Evolutionary conservation across 257 asterid species (phyloP).

Genomic region (Pogostemon cablin): DNA sequence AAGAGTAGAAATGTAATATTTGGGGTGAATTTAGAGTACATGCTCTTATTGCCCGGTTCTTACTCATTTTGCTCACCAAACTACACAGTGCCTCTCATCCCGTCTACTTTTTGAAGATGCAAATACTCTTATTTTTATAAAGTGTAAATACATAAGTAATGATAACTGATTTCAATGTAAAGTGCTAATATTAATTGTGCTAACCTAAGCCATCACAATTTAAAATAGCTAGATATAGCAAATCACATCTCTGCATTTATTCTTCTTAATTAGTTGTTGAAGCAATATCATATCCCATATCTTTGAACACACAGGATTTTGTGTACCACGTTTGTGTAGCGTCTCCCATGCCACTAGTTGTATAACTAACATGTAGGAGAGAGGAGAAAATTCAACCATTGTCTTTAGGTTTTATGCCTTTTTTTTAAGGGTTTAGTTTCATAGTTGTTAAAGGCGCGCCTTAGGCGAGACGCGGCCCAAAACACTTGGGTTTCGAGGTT

Average conservation of each 20-base stretch:
- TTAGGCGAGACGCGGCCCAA: no score
- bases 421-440: no score
- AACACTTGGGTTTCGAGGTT: no score
- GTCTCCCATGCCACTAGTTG: no score
- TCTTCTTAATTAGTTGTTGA: background rate
- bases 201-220: background rate
- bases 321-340: no score
- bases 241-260: background rate
- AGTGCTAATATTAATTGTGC: background rate
- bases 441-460: no score
- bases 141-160: background rate
- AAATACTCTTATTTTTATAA: background rate
- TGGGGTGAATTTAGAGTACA: background rate
- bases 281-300: background rate
- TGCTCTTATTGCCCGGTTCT: background rate
- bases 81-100: background rate
- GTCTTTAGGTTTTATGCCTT: no score
- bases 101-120: background rate
- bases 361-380: no score
- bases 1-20: no score
- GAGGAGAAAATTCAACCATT: no score
- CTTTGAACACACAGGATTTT: constrained; percentile 4
- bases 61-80: background rate
- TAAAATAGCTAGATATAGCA: constrained; percentile 15
- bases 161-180: background rate